Percentiles rank a stretch among this genome's conserved stretches.
phyloP scores from a whole-genome alignment of 176 grass and related monocot species.

The Eremochloa ophiuroides region DNA sequence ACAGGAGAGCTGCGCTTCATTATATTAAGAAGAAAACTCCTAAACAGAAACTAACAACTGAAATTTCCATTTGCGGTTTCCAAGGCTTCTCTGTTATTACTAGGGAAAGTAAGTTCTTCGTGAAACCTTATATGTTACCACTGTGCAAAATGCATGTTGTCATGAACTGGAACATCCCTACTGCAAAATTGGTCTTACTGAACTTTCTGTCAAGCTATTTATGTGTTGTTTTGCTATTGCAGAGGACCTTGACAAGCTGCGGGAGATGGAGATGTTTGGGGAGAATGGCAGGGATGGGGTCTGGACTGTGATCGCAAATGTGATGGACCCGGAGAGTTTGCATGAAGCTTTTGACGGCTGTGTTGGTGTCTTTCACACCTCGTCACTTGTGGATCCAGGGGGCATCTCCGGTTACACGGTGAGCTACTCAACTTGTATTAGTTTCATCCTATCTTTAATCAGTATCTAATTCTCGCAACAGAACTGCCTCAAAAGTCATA shows the following conservation, averaged over 20 bases:
- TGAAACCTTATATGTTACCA: background rate
- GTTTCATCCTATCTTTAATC: background rate
- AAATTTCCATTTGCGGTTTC: background rate
- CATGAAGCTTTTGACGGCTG: slow-evolving; percentile 76
- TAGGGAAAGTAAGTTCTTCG: background rate
- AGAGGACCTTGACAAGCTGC: slow-evolving; percentile 97
- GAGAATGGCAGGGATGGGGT: slow-evolving; percentile 86
- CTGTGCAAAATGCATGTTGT: background rate
- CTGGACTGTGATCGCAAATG: slow-evolving; percentile 91
- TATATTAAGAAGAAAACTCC: too few species aligned
- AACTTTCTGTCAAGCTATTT: background rate
- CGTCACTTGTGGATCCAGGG: slow-evolving; percentile 87
- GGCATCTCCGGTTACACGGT: slow-evolving; percentile 90
- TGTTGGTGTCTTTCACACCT: slow-evolving; percentile 89
- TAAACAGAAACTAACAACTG: background rate
- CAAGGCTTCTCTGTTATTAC: background rate
- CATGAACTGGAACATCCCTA: background rate
- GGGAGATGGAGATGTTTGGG: slow-evolving; percentile 87
- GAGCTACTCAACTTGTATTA: slow-evolving; percentile 7
- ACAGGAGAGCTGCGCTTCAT: too few species aligned
- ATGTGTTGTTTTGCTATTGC: background rate
- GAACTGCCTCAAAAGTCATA: background rate
- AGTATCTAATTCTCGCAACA: background rate
- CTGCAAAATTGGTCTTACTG: background rate
- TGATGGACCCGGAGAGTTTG: slow-evolving; percentile 79